Percentiles rank a stretch among this genome's conserved stretches.
Evolutionary conservation across 129 eudicot genomes (phyloP).

Genomic region (Flaveria bidentis): DNA sequence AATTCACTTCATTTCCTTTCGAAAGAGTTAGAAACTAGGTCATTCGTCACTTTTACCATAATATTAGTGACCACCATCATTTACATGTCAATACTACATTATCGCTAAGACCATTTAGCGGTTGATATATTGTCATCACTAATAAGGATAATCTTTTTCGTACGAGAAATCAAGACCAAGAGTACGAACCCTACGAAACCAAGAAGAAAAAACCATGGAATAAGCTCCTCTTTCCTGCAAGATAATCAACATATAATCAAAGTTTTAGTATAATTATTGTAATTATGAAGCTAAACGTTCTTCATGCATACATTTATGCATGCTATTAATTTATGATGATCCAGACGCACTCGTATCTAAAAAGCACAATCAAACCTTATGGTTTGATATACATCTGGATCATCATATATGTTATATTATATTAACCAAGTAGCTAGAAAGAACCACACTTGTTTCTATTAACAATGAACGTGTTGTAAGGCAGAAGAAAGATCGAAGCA

Average conservation of each 20-base stretch:
- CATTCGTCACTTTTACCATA: too few relatives aligned
- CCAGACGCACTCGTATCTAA: background rate
- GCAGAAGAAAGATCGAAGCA: slow-evolving; percentile 60
- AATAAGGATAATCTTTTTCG: background rate
- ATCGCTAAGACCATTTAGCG: too few relatives aligned
- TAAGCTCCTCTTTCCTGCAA: slow-evolving; percentile 40
- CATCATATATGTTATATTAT: background rate
- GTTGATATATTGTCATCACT: background rate
- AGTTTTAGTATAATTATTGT: background rate
- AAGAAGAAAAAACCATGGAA: slow-evolving; percentile 37
- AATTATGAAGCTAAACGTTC: background rate
- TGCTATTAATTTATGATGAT: background rate
- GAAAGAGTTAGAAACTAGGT: too few relatives aligned
- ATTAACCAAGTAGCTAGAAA: background rate
- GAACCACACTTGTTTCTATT: slow-evolving; percentile 35
- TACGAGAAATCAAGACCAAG: background rate
- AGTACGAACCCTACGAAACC: slow-evolving; percentile 44
- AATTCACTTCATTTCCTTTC: too few relatives aligned
- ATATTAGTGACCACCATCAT: too few relatives aligned
- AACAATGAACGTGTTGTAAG: slow-evolving; percentile 44
- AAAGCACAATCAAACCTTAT: background rate
- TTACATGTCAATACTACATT: too few relatives aligned
- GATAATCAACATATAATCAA: slow-evolving; percentile 2
- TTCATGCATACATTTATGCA: slow-evolving; percentile 27
- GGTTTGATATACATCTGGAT: background rate